Percentiles rank a stretch among this genome's conserved stretches.
phyloP scores from a whole-genome alignment of 2,329 filamentous ascomycete genomes.

The Chrysoporthe puriensis region DNA sequence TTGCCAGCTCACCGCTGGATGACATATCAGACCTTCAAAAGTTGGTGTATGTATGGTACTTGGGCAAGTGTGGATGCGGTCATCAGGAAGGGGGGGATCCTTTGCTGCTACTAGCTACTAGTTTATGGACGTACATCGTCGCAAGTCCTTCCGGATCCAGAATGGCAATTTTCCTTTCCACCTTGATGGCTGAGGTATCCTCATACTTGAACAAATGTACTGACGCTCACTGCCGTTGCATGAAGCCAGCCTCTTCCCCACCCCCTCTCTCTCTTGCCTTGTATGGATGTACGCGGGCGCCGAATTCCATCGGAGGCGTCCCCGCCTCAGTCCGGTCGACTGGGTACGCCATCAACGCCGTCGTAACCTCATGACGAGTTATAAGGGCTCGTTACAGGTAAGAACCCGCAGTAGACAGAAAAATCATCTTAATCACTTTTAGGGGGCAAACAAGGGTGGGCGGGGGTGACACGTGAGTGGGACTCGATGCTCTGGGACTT shows the following conservation, averaged over 20 bases:
- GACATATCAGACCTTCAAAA: neutral
- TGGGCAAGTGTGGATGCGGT: neutral
- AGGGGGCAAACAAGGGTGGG: no score
- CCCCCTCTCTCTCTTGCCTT: no score
- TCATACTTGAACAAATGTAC: no score
- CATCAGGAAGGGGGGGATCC: neutral
- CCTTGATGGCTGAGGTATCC: no score
- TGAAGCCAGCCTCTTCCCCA: no score
- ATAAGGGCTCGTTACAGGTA: no score
- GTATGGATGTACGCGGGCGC: neutral
- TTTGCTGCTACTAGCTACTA: neutral
- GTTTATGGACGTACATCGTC: neutral
- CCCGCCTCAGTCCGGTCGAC: neutral
- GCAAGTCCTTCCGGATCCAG: no score
- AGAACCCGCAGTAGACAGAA: no score
- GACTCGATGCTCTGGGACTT: neutral
- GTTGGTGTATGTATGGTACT: neutral
- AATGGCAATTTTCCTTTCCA: no score
- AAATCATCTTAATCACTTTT: no score
- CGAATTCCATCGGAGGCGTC: neutral
- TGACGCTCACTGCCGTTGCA: no score
- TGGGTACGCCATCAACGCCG: neutral
- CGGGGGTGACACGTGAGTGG: no score
- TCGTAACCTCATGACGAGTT: neutral
- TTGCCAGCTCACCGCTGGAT: conserved; percentile 12